Conservation (phyloP, 2,329 filamentous ascomycete genomes). For the Talaromyces sp. region DNA sequence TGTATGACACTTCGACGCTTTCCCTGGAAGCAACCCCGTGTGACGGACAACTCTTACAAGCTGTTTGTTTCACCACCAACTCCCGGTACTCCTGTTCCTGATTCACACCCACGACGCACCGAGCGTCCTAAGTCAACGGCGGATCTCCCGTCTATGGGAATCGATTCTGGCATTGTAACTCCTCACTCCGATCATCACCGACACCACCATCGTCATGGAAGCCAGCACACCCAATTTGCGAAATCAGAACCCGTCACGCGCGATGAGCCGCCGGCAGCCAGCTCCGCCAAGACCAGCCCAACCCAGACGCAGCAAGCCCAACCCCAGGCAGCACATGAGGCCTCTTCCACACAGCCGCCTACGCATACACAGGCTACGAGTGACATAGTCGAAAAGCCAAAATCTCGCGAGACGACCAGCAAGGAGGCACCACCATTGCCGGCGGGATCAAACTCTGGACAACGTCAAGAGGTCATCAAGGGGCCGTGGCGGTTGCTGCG, state of each 20-base stretch:
- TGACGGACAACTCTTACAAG: conserved; percentile 91
- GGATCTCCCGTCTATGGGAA: conserved; percentile 30
- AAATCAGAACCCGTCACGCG: conserved; percentile 21
- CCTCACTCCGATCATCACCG: conserved; percentile 8
- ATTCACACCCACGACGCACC: conserved; percentile 34
- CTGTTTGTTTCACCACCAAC: conserved; percentile 85
- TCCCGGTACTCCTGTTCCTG: conserved; percentile 55
- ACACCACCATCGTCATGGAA: conserved; percentile 18
- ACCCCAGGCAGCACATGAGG: conserved; percentile 19
- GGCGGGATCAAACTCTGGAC: conserved; percentile 24
- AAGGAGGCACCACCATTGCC: conserved; percentile 39
- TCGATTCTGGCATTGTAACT: conserved; percentile 24
- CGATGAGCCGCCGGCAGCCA: conserved; percentile 21
- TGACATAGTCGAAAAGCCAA: conserved; percentile 24
- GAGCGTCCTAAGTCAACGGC: conserved; percentile 34
- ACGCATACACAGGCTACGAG: conserved; percentile 8
- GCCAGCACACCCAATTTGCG: conserved; percentile 7
- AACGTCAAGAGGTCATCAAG: conserved; percentile 70
- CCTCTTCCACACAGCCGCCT: conserved; percentile 20
- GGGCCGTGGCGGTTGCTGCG: conserved; percentile 88
- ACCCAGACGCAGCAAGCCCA: conserved; percentile 14
- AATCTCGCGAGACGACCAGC: conserved; percentile 35
- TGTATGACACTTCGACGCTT: conserved; percentile 96
- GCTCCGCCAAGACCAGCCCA: conserved; percentile 10
- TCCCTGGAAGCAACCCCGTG: conserved; percentile 91